A percentile compares a stretch with the other conserved stretches of the same genome.
These are phyloP conservation scores for Debaryomyces prosopidis DNA, from an alignment of 805 yeast species.

Conservation along the genomic window DNA sequence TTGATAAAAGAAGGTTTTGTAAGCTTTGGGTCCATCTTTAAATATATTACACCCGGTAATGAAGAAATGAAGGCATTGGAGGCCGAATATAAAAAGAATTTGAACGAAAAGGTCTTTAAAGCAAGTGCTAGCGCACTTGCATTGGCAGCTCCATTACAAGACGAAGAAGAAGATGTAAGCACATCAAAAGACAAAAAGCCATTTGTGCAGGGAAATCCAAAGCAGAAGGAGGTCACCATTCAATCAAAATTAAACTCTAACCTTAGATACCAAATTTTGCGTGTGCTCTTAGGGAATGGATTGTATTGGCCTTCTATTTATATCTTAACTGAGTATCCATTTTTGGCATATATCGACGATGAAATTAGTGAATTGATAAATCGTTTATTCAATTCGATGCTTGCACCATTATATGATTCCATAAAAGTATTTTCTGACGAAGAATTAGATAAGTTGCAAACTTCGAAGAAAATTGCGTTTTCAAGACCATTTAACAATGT, in stretches of 20 bases:
- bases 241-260: conserved; percentile 21
- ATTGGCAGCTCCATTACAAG: conserved; percentile 78
- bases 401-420: conserved; percentile 48
- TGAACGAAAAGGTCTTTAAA: conserved; percentile 55
- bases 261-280: conserved; percentile 42
- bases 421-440: conserved; percentile 18
- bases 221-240: conserved; percentile 8
- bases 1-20: conserved; percentile 67
- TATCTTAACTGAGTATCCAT: conserved; percentile 62
- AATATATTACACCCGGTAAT: conserved; percentile 55
- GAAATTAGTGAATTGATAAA: conserved; percentile 49
- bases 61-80: conserved; percentile 46
- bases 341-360: conserved; percentile 53
- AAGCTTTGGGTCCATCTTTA: conserved; percentile 60
- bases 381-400: conserved; percentile 47
- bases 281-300: conserved; percentile 58
- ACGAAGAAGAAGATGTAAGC: conserved; percentile 61
- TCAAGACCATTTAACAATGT: conserved; percentile 27
- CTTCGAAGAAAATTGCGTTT: conserved; percentile 20
- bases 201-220: conserved; percentile 12
- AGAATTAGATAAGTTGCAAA: conserved; percentile 22
- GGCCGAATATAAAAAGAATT: conserved; percentile 42
- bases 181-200: conserved; percentile 9
- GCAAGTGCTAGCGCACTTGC: conserved; percentile 81
- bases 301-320: conserved; percentile 60